Evolutionary conservation across 768 basidiomycete genomes (phyloP).

Genomic region (Termitomyces sp.): DNA sequence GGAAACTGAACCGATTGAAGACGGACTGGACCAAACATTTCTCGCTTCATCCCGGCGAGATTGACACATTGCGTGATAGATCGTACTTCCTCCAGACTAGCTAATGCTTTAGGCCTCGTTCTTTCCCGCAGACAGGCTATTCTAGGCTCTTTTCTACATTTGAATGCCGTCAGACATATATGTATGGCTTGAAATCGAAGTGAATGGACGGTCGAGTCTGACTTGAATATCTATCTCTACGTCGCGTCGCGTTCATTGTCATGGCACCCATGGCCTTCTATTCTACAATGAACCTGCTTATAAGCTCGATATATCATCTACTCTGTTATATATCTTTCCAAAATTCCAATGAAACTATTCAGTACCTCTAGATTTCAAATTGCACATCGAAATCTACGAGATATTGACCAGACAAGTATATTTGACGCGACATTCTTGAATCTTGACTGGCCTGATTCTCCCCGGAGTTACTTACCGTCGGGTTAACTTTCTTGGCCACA

Average conservation of each 20-base stretch:
- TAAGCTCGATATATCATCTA: not conserved
- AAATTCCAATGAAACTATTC: not conserved
- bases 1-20: not conserved
- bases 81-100: too few relatives aligned
- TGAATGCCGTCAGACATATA: not conserved
- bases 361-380: not conserved
- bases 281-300: not conserved
- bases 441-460: too few relatives aligned
- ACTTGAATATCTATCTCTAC: not conserved
- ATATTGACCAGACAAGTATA: too few relatives aligned
- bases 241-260: not conserved
- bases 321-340: not conserved
- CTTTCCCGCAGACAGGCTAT: not conserved
- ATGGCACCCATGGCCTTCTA: not conserved
- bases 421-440: too few relatives aligned
- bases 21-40: not conserved
- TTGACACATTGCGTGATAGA: too few relatives aligned
- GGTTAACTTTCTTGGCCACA: too few relatives aligned
- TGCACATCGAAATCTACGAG: too few relatives aligned
- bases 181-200: too few relatives aligned
- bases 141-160: not conserved
- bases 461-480: too few relatives aligned
- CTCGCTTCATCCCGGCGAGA: not conserved
- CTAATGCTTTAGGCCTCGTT: not conserved
- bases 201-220: not conserved